phyloP scores from a whole-genome alignment of 1,284 basidiomycete species.

The Trichosporon ovoides region DNA sequence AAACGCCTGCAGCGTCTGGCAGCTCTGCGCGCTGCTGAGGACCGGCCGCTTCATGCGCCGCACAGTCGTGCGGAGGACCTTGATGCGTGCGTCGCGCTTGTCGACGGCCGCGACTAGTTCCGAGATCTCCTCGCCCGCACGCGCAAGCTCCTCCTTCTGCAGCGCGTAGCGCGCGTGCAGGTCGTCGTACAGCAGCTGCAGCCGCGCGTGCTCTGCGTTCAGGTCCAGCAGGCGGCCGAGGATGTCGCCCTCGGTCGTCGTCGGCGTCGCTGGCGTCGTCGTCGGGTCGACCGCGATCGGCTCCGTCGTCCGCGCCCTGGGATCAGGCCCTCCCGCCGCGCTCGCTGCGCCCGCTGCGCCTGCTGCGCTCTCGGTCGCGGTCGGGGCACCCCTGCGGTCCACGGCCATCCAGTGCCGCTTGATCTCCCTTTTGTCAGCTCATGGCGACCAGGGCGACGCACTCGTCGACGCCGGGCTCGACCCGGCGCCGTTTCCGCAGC shows the following conservation, averaged over 20 bases:
- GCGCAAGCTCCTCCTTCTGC: conserved; percentile 1
- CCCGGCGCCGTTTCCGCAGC: background rate
- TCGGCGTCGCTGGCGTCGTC: too few relatives aligned
- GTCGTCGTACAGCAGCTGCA: conserved; percentile 1
- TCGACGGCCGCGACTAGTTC: background rate
- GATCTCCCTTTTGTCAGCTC: background rate
- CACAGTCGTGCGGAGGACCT: background rate
- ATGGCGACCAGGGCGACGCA: background rate
- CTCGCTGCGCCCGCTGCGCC: too few relatives aligned
- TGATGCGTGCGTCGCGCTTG: background rate
- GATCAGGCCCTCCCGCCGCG: too few relatives aligned
- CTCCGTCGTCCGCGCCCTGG: too few relatives aligned
- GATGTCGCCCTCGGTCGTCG: background rate
- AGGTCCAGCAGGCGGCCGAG: background rate
- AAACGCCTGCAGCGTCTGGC: background rate
- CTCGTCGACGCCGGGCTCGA: background rate
- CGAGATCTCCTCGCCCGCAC: background rate
- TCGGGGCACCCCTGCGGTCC: background rate
- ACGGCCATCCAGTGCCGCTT: conserved; percentile 2
- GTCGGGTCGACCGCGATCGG: background rate
- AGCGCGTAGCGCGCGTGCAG: background rate
- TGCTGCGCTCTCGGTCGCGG: too few relatives aligned
- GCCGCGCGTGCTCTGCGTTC: background rate
- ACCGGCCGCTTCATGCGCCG: background rate
- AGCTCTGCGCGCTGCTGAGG: background rate